phyloP scores from a whole-genome alignment of 148 eudicot genomes.

The Spergularia bocconei region DNA sequence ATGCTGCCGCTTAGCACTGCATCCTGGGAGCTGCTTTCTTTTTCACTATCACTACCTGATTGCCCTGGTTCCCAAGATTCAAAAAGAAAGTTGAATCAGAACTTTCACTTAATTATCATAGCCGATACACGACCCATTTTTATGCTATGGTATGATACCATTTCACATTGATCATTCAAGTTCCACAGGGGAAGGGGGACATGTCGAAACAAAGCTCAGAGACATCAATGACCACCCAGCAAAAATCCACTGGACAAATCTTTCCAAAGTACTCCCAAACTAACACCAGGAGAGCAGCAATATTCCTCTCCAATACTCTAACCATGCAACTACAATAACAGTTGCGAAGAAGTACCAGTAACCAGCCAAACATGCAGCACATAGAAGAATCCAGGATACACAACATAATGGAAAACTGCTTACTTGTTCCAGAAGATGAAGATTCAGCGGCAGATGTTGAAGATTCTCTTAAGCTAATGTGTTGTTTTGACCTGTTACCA shows the following conservation, averaged over 20 bases:
- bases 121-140: too few relatives aligned
- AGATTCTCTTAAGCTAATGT: constrained; percentile 54
- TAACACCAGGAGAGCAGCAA: too few relatives aligned
- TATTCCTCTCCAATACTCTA: too few relatives aligned
- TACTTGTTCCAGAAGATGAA: constrained; percentile 95
- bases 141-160: too few relatives aligned
- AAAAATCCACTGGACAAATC: not conserved
- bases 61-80: constrained; percentile 40
- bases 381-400: not conserved
- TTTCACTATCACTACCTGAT: constrained; percentile 50
- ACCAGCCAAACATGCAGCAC: not conserved
- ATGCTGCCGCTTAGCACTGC: constrained; percentile 55
- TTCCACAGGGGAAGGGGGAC: too few relatives aligned
- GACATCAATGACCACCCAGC: not conserved
- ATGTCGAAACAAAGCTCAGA: too few relatives aligned
- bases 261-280: too few relatives aligned
- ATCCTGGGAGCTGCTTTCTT: constrained; percentile 31
- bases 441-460: constrained; percentile 94
- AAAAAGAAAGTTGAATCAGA: not conserved
- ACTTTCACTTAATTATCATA: not conserved
- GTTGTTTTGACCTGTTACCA: constrained; percentile 66
- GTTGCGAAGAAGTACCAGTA: not conserved
- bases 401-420: constrained; percentile 30
- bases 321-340: not conserved
- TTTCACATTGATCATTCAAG: too few relatives aligned